Evolutionary conservation across 106 monocot species (phyloP).

Genomic region (Apostasia shenzhenica): DNA sequence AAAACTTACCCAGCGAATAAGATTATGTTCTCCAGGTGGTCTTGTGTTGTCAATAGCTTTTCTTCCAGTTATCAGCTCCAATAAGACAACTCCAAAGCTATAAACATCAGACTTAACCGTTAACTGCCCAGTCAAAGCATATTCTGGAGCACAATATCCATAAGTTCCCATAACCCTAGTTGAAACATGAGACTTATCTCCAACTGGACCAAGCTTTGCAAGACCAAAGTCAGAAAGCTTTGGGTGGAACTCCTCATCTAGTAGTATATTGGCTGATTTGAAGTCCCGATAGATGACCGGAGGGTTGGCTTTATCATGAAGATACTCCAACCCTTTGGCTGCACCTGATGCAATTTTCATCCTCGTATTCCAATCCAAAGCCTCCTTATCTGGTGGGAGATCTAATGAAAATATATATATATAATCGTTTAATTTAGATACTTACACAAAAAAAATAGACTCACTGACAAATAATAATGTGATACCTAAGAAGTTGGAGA

Average conservation of each 20-base stretch:
- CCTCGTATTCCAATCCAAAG: conserved; percentile 68
- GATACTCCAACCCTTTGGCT: conserved; percentile 67
- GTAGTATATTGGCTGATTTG: conserved; percentile 68
- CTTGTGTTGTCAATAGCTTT: conserved; percentile 53
- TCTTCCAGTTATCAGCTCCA: conserved; percentile 76
- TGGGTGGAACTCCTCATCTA: conserved; percentile 55
- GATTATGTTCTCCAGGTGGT: conserved; percentile 51
- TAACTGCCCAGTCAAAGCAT: conserved; percentile 76
- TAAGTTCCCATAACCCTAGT: conserved; percentile 87
- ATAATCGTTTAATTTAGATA: not conserved
- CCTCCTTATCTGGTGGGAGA: conserved; percentile 55
- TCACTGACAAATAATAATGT: not conserved
- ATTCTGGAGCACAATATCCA: conserved; percentile 85
- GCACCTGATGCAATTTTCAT: conserved; percentile 87
- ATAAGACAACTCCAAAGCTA: conserved; percentile 75
- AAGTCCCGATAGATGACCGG: conserved; percentile 75
- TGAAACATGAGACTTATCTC: conserved; percentile 76
- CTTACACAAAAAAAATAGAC: not conserved
- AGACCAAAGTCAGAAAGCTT: conserved; percentile 86
- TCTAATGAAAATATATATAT: conserved; percentile 21
- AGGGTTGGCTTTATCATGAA: conserved; percentile 70
- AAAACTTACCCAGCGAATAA: conserved; percentile 54
- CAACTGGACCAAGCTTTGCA: conserved; percentile 75
- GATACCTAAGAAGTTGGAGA: not conserved
- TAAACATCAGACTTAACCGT: conserved; percentile 80